Evolutionary conservation across 768 basidiomycete genomes (phyloP).

Genomic region (Phaffia australis): DNA sequence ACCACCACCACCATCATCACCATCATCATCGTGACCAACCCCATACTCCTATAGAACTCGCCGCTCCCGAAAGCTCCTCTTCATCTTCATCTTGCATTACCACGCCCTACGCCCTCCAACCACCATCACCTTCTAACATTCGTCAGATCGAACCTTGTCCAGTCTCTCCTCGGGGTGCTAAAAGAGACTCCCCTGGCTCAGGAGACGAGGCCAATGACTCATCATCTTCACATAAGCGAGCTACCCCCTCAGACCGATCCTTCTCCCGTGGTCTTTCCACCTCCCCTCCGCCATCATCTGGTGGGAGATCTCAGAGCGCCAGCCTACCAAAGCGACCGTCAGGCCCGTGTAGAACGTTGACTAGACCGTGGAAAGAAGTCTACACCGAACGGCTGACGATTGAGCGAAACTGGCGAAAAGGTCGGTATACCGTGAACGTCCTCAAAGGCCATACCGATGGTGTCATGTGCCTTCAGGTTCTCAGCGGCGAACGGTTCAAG

Average conservation of each 20-base stretch:
- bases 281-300: background rate
- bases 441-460: conserved; percentile 90
- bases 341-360: conserved; percentile 34
- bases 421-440: conserved; percentile 70
- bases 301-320: background rate
- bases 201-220: background rate
- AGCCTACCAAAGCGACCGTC: conserved; percentile 3
- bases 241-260: conserved; percentile 5
- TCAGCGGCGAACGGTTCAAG: conserved; percentile 19
- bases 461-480: conserved; percentile 80
- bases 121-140: too few relatives aligned
- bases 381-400: conserved; percentile 94
- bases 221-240: background rate
- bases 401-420: conserved; percentile 94
- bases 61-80: background rate
- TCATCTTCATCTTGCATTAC: background rate
- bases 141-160: too few relatives aligned
- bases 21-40: conserved; percentile 5
- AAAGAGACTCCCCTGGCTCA: too few relatives aligned
- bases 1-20: conserved; percentile 10
- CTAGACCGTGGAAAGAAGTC: conserved; percentile 95
- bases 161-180: too few relatives aligned
- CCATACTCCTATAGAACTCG: background rate
- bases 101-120: background rate
- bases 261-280: background rate